Evolutionary conservation across 2,329 filamentous ascomycete species (phyloP).

Genomic region (Diaporthe batatas): DNA sequence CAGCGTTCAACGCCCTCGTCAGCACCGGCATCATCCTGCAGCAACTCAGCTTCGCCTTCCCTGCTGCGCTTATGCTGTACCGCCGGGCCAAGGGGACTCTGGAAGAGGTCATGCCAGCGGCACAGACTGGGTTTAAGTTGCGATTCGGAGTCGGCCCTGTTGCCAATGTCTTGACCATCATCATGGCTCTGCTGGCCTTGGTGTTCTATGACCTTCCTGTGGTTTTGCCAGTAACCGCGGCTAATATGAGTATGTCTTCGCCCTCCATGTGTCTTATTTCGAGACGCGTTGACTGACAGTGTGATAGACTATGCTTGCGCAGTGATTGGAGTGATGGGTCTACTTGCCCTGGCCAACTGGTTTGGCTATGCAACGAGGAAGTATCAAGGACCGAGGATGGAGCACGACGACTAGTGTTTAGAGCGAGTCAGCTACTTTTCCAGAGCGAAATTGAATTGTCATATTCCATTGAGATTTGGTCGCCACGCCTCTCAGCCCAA

Average conservation of each 20-base stretch:
- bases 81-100: slow-evolving; percentile 23
- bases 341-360: slow-evolving; percentile 36
- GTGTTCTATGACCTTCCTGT: slow-evolving; percentile 40
- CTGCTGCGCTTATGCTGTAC: slow-evolving; percentile 38
- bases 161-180: slow-evolving; percentile 33
- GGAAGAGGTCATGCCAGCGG: slow-evolving; percentile 17
- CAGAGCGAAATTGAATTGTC: neutral
- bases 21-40: slow-evolving; percentile 39
- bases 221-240: slow-evolving; percentile 32
- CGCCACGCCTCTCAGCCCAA: neutral
- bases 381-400: slow-evolving; percentile 38
- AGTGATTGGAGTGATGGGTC: slow-evolving; percentile 37
- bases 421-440: neutral
- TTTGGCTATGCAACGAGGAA: slow-evolving; percentile 36
- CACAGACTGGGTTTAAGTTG: slow-evolving; percentile 19
- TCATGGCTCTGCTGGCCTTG: slow-evolving; percentile 34
- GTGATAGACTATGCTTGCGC: slow-evolving; percentile 37
- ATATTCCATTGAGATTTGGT: neutral
- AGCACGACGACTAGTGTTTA: neutral
- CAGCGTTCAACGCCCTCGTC: slow-evolving; percentile 39
- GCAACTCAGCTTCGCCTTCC: slow-evolving; percentile 41
- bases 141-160: slow-evolving; percentile 14
- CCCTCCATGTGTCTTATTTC: neutral
- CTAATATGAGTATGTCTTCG: slow-evolving; percentile 36
- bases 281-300: neutral